Conservation (phyloP, 495 filamentous ascomycete species). For the Poronia punctata region DNA sequence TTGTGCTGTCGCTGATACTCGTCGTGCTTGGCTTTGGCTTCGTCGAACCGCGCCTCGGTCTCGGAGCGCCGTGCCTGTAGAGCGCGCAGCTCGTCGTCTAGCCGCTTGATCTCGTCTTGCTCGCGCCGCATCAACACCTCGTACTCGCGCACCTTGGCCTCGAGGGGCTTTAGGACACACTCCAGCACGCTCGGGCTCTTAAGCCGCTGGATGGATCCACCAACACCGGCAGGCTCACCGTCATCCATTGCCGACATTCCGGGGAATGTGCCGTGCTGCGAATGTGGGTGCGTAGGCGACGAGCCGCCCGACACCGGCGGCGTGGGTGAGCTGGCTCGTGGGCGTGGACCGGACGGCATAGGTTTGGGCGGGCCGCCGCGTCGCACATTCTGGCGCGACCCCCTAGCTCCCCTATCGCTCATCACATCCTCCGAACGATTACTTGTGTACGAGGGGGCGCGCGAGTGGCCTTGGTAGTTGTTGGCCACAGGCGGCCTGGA, state of each 20-base stretch:
- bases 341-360: constrained; percentile 8
- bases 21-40: constrained; percentile 26
- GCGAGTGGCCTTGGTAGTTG: constrained; percentile 11
- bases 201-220: constrained; percentile 20
- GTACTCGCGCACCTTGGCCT: constrained; percentile 25
- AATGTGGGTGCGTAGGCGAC: constrained; percentile 17
- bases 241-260: constrained; percentile 3
- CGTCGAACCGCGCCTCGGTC: constrained; percentile 21
- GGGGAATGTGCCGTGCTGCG: constrained; percentile 9
- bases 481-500: constrained; percentile 22
- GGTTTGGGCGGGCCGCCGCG: constrained; percentile 12
- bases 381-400: constrained; percentile 22
- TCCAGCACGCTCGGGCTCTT: constrained; percentile 24
- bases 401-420: constrained; percentile 15
- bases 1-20: constrained; percentile 22
- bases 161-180: constrained; percentile 25
- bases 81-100: constrained; percentile 21
- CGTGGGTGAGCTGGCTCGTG: constrained; percentile 16
- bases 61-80: constrained; percentile 23
- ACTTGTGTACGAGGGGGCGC: constrained; percentile 21
- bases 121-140: constrained; percentile 18
- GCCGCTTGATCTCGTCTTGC: constrained; percentile 22
- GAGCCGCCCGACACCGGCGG: constrained; percentile 15
- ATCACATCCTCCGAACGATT: constrained; percentile 26
- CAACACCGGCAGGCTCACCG: constrained; percentile 1